phyloP scores from a whole-genome alignment of 1,284 basidiomycete species.

The Waitea zeae region DNA sequence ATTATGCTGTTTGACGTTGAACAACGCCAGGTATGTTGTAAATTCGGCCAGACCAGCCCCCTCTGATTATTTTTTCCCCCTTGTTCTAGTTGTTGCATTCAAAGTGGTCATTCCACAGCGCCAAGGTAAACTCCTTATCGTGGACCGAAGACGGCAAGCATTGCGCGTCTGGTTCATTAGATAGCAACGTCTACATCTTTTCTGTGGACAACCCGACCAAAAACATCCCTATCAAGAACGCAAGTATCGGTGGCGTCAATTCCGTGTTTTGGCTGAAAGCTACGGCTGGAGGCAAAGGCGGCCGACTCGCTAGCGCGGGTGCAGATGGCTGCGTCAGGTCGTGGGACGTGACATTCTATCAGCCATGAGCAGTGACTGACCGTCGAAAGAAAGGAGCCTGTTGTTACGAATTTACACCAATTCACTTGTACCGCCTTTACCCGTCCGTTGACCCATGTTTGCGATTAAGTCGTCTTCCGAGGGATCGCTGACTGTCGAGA shows the following conservation, averaged over 20 bases:
- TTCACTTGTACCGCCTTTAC: too few species aligned
- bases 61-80: neutral
- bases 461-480: too few species aligned
- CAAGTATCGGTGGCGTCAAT: slow-evolving; percentile 68
- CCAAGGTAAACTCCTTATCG: slow-evolving; percentile 61
- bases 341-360: slow-evolving; percentile 55
- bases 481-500: too few species aligned
- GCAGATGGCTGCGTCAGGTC: slow-evolving; percentile 71
- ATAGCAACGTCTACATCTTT: slow-evolving; percentile 89
- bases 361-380: too few species aligned
- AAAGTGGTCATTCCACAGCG: slow-evolving; percentile 52
- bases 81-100: neutral
- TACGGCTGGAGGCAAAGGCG: slow-evolving; percentile 16
- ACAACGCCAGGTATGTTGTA: slow-evolving; percentile 34
- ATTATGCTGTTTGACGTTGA: slow-evolving; percentile 64
- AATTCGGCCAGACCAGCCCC: too few species aligned
- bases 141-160: slow-evolving; percentile 66
- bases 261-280: slow-evolving; percentile 64
- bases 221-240: slow-evolving; percentile 76
- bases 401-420: too few species aligned
- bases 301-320: slow-evolving; percentile 54
- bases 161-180: slow-evolving; percentile 76
- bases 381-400: too few species aligned
- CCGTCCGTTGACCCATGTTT: too few species aligned
- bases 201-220: slow-evolving; percentile 60